These are phyloP conservation scores for Funneliformis geosporum DNA, from an alignment of 192 early-diverging fungal genomes.

Conservation along the genomic window DNA sequence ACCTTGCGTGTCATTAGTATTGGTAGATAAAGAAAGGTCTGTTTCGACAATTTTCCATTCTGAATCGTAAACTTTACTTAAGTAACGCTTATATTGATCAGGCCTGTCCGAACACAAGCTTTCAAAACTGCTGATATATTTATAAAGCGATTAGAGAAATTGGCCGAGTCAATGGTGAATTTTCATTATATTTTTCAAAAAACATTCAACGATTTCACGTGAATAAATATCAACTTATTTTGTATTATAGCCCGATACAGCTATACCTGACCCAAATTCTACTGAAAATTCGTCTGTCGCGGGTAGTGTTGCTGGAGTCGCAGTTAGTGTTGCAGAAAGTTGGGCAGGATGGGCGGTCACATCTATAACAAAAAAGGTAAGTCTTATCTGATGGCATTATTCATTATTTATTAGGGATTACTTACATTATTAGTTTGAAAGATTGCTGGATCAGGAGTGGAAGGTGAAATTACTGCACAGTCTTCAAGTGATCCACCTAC, in stretches of 20 bases:
- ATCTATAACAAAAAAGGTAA: constrained; percentile 64
- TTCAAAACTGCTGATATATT: constrained; percentile 73
- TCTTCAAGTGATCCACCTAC: constrained; percentile 31
- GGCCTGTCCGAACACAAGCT: constrained; percentile 80
- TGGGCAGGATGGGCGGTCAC: constrained; percentile 92
- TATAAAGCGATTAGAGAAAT: constrained; percentile 64
- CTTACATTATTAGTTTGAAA: constrained; percentile 33
- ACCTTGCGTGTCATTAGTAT: constrained; percentile 65
- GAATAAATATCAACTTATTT: not conserved
- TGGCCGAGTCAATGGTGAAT: constrained; percentile 64
- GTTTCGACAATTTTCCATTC: not conserved
- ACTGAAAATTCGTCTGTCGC: constrained; percentile 35
- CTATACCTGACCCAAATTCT: constrained; percentile 36
- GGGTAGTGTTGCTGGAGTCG: constrained; percentile 41
- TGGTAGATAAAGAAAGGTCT: constrained; percentile 82
- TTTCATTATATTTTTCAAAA: not conserved
- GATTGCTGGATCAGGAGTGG: constrained; percentile 40
- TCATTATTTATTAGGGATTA: constrained; percentile 11
- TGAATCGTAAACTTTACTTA: not conserved
- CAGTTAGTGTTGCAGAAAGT: constrained; percentile 59
- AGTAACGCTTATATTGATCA: constrained; percentile 35
- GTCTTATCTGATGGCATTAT: constrained; percentile 34
- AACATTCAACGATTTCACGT: not conserved
- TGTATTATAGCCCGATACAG: constrained; percentile 52
- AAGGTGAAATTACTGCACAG: constrained; percentile 34